A percentile compares a stretch with the other conserved stretches of the same genome.
Evolutionary conservation across 129 eudicot species (phyloP).

Genomic region (Saposhnikovia divaricata): DNA sequence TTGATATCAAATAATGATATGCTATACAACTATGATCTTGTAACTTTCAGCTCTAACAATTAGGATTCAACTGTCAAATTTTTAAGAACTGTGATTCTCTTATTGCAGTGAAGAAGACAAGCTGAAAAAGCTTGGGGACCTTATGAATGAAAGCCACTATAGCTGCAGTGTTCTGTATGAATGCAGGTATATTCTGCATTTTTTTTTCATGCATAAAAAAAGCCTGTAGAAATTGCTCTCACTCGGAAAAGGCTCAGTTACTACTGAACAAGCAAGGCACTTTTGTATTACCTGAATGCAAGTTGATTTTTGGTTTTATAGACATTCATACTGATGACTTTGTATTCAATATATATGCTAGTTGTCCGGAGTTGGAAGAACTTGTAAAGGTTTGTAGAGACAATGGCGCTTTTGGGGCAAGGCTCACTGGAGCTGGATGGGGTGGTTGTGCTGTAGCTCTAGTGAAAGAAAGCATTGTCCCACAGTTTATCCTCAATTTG

Average conservation of each 20-base stretch:
- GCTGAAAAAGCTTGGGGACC: slow-evolving; percentile 83
- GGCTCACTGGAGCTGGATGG: slow-evolving; percentile 99
- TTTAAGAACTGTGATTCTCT: neutral
- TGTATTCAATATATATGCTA: slow-evolving; percentile 1
- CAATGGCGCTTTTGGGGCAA: slow-evolving; percentile 88
- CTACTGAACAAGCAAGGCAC: neutral
- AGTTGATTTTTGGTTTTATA: neutral
- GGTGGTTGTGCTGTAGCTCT: slow-evolving; percentile 96
- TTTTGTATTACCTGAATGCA: neutral
- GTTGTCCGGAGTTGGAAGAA: slow-evolving; percentile 95
- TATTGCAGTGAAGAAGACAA: slow-evolving; percentile 71
- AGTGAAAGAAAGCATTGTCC: slow-evolving; percentile 75
- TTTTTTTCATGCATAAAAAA: neutral
- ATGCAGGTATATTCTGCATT: slow-evolving; percentile 56
- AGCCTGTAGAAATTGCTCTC: neutral
- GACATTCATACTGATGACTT: neutral
- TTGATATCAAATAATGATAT: neutral
- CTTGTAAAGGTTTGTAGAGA: slow-evolving; percentile 58
- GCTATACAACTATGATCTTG: neutral
- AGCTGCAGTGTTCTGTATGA: slow-evolving; percentile 92
- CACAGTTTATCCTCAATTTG: slow-evolving; percentile 70
- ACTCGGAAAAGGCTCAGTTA: neutral
- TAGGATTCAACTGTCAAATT: neutral
- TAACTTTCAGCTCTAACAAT: neutral
- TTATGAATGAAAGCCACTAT: slow-evolving; percentile 88